These are phyloP conservation scores for Chlorella variabilis DNA, from an alignment of 163 green algal genomes.

Conservation along the genomic window DNA sequence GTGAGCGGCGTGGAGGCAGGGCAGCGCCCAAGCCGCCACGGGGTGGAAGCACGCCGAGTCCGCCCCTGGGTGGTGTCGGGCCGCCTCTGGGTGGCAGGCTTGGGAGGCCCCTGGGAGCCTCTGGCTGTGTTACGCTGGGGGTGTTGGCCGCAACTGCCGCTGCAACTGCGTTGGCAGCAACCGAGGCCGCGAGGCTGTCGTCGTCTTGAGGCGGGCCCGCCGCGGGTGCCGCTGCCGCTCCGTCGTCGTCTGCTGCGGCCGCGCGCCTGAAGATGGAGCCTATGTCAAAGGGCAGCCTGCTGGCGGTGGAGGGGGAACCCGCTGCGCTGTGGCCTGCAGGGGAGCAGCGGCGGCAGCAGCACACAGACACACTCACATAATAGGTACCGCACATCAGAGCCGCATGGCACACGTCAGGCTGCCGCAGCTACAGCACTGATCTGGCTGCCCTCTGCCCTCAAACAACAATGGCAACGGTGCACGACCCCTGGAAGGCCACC, in stretches of 20 bases:
- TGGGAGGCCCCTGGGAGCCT: slow-evolving; percentile 3
- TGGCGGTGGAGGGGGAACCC: neutral
- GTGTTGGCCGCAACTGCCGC: slow-evolving; percentile 5
- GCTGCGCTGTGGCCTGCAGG: slow-evolving; percentile 17
- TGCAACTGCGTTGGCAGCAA: slow-evolving; percentile 2
- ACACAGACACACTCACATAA: no score
- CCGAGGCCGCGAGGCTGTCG: neutral
- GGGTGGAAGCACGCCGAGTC: slow-evolving; percentile 27
- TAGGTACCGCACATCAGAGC: no score
- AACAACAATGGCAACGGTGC: neutral
- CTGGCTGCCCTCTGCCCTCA: no score
- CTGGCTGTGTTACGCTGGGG: neutral
- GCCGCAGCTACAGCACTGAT: no score
- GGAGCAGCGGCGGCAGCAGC: neutral
- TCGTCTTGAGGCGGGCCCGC: slow-evolving; percentile 1
- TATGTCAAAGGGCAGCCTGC: slow-evolving; percentile 20
- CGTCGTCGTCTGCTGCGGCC: neutral
- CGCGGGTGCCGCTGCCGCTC: neutral
- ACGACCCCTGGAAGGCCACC: no score
- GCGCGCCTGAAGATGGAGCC: slow-evolving; percentile 29
- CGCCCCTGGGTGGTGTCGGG: no score
- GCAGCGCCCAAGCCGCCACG: neutral
- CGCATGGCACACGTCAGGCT: no score
- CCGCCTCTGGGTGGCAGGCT: slow-evolving; percentile 44
- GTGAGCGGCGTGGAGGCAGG: slow-evolving; percentile 15